Conservation (phyloP, 2,329 filamentous ascomycete genomes). For the Penicillium sp. region DNA sequence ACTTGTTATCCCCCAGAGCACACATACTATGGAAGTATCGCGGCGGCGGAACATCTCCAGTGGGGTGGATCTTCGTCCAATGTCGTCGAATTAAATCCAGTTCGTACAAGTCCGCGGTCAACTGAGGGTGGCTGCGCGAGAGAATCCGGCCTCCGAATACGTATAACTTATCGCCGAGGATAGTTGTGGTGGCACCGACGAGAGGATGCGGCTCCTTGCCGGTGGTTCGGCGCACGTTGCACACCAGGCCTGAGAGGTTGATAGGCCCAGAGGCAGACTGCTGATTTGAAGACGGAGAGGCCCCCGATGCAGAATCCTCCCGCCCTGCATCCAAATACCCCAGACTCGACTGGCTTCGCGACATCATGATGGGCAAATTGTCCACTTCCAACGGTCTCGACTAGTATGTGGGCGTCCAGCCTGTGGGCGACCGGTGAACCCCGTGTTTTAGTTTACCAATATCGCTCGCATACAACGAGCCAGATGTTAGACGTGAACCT, state of each 20-base stretch:
- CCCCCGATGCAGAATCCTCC: constrained; percentile 32
- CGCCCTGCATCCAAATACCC: constrained; percentile 33
- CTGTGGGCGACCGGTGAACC: constrained; percentile 2
- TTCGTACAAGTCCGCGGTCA: constrained; percentile 91
- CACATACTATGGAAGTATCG: constrained; percentile 98
- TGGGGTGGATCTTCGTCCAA: constrained; percentile 84
- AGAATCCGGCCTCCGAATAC: constrained; percentile 90
- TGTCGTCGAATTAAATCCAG: constrained; percentile 85
- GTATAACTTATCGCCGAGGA: constrained; percentile 91
- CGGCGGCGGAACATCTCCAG: constrained; percentile 80
- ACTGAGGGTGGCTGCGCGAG: constrained; percentile 74
- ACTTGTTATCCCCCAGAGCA: constrained; percentile 84
- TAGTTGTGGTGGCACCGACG: constrained; percentile 91
- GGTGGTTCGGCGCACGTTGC: constrained; percentile 74
- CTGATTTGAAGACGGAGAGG: constrained; percentile 30
- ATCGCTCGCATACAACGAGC: constrained; percentile 2
- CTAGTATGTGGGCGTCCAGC: background rate
- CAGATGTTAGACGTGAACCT: background rate
- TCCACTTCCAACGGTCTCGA: constrained; percentile 5
- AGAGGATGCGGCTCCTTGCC: constrained; percentile 86
- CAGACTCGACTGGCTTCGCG: constrained; percentile 40
- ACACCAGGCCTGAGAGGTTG: constrained; percentile 63
- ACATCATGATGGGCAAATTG: constrained; percentile 31
- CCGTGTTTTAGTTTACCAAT: constrained; percentile 1
- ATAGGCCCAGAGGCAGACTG: constrained; percentile 46